phyloP scores from a whole-genome alignment of 768 basidiomycete genomes.

The Mycena rosella region DNA sequence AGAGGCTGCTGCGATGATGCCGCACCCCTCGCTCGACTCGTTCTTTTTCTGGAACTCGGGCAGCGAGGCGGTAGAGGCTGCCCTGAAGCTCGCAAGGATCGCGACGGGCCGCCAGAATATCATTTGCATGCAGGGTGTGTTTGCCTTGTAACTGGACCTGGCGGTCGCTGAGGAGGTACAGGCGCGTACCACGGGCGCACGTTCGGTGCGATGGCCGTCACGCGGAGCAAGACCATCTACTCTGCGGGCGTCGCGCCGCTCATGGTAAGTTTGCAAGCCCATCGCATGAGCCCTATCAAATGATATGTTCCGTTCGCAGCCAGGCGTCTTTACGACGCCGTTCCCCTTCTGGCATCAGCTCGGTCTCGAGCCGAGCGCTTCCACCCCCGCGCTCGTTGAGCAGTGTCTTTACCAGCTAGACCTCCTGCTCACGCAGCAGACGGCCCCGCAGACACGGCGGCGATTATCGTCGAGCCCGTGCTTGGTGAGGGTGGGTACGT shows the following conservation, averaged over 20 bases:
- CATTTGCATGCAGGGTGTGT: slow-evolving; percentile 87
- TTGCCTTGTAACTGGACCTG: not conserved
- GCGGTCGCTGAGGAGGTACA: slow-evolving; percentile 36
- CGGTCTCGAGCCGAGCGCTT: slow-evolving; percentile 67
- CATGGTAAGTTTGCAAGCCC: slow-evolving; percentile 67
- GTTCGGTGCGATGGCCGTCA: slow-evolving; percentile 92
- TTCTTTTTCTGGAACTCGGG: slow-evolving; percentile 99
- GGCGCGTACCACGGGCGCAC: slow-evolving; percentile 94
- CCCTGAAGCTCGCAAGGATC: slow-evolving; percentile 87
- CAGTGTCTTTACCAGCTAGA: slow-evolving; percentile 87
- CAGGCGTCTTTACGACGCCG: slow-evolving; percentile 83
- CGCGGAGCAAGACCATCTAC: slow-evolving; percentile 95
- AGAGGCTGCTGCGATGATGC: slow-evolving; percentile 89
- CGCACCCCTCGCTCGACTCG: slow-evolving; percentile 88
- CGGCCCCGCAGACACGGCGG: slow-evolving; percentile 89
- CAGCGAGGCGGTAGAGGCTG: slow-evolving; percentile 91
- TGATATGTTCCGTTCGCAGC: slow-evolving; percentile 61
- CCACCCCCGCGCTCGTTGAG: slow-evolving; percentile 68
- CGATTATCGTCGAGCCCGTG: slow-evolving; percentile 94
- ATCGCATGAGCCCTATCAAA: not conserved
- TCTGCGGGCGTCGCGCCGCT: slow-evolving; percentile 82
- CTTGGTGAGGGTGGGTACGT: slow-evolving; percentile 98
- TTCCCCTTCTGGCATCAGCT: slow-evolving; percentile 97
- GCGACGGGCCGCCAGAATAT: slow-evolving; percentile 89
- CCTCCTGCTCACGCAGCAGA: slow-evolving; percentile 81